A percentile compares a stretch with the other conserved stretches of the same genome.
phyloP scores from a whole-genome alignment of 768 basidiomycete species.

The Hysterangium stoloniferum region DNA sequence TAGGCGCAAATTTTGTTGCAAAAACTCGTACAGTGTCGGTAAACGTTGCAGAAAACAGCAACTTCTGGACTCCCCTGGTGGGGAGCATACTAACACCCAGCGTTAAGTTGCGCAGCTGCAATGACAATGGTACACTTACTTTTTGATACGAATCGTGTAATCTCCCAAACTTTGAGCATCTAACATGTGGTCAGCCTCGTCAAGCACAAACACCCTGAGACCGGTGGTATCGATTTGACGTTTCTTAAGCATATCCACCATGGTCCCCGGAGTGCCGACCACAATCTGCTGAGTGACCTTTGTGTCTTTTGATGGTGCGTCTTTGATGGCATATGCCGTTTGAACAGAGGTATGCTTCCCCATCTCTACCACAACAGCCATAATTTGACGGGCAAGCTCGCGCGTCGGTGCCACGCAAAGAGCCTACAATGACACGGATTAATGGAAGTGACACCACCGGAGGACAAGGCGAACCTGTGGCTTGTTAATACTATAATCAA shows the following conservation, averaged over 20 bases:
- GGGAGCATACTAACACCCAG: neutral
- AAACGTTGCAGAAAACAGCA: constrained; percentile 98
- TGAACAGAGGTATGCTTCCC: constrained; percentile 91
- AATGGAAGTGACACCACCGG: neutral
- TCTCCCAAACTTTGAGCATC: constrained; percentile 91
- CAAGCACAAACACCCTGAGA: constrained; percentile 90
- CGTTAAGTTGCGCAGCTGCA: neutral
- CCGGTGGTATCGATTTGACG: constrained; percentile 71
- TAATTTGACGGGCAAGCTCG: constrained; percentile 95
- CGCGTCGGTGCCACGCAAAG: constrained; percentile 96
- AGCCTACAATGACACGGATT: constrained; percentile 43
- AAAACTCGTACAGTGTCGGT: constrained; percentile 89
- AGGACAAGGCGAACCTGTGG: constrained; percentile 58
- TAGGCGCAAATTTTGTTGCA: constrained; percentile 87
- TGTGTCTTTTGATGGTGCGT: constrained; percentile 60
- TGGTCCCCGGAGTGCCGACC: constrained; percentile 94
- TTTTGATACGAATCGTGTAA: constrained; percentile 88
- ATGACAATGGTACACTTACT: constrained; percentile 43
- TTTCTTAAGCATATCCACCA: constrained; percentile 76
- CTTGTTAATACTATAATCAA: constrained; percentile 75
- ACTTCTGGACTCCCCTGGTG: constrained; percentile 55
- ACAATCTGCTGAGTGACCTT: constrained; percentile 80
- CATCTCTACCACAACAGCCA: constrained; percentile 90
- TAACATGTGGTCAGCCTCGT: constrained; percentile 99
- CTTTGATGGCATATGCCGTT: constrained; percentile 94